Base-by-base conservation (phyloP, 2,329 filamentous ascomycete genomes). In the Zasmidium citrigriseum region DNA sequence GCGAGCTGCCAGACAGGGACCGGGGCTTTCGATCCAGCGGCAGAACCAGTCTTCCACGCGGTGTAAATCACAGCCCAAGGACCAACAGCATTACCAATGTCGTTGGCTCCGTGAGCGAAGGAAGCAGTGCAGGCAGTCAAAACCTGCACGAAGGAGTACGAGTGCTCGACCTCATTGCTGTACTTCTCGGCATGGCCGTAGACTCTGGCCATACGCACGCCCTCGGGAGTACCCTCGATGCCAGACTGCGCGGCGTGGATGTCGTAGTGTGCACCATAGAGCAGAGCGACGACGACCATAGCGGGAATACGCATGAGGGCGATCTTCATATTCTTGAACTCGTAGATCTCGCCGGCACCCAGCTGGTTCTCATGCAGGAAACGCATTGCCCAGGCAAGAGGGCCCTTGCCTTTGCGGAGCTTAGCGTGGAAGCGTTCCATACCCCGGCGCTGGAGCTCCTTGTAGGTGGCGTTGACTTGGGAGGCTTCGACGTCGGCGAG, bases 311-410 rank as follows among this genome's bases (percentile, higher is more conserved):
- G 88, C 60, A 54, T 16, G 23, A 80, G 24, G 21, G 87, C 59
- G 52, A 82, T 82, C 70, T 81, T 82, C 61, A 92, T 77, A 81
- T 93, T 93, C 76, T 86, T 79, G 20, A 82, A 67, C 76, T 93
- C 90, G 77, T 93, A 91, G 63, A 93, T 82, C 68, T 87, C 81
- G 53, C 90, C 90, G 18, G 86, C 73, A 18, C 88, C 88, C 76
- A 91, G 83, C 49, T 85, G 88, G 79, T 92, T 89, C 68, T 89
- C 80, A 70, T 85, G 88, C 20, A 93, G 86, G 52, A 81, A 84
- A 66, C 90, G 88, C 87, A 93, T 90, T 38, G 88, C 90, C 90
- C 90, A 93, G 67, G 86, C 90, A n/a, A 93, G 80, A 52, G 88
- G 89, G 23, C 89, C 88, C 1, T 77, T 77, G 58, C 80, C 82